Evolutionary conservation across 352 stramenopile species (phyloP), one percentile per base, ranked within the genome.

Genomic region (Pythium brachiatum): DNA sequence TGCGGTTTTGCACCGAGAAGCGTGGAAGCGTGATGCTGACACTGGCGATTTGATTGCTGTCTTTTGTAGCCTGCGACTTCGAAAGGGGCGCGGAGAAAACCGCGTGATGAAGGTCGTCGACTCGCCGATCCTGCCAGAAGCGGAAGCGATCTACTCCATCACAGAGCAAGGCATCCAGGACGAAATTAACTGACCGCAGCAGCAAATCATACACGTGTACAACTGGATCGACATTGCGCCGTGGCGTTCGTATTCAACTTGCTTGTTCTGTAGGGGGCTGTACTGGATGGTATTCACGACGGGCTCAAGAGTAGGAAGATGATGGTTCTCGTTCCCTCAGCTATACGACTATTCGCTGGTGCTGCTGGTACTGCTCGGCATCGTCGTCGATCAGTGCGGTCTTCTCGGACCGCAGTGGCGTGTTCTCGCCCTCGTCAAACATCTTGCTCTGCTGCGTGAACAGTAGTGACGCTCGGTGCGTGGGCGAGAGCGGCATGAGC

Each of bases 81-180:
- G 93, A 50, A 99, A 99, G 70, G 97, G 92, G 13, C 91, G 97
- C 44, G 98, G 97, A 13, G 97, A 99, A 67, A 99, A 99, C 64
- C 95, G 98, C 21, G 96, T 99, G 60, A 99, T 98, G 86, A 99
- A 98, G 70, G 84, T 98, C 18, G 89, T 98, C 27, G 96, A 98
- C 71, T 98, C 91, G 4, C 98, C 98, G 15, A 99, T 97, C 26
- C 74, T 99, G 20, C 94, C 97, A 1, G 98, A 99, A 77, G 94
- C 96, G 7, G 98, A 99, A 74, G 96, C 93, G 16, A 96, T 98
- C 34, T 99, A 99, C 77, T 97, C 97, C 15, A 98, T 99, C 68
- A 96, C 92, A 43, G 83, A 95, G 47, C 85, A 96, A 70, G 96
- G 96, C 54, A 97, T 99, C 63, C 84, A 94, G 62, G 91, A 98